Percentiles rank a stretch among this genome's conserved stretches.
Evolutionary conservation across 257 asterid genomes (phyloP).

Genomic region (Nicotiana attenuata): DNA sequence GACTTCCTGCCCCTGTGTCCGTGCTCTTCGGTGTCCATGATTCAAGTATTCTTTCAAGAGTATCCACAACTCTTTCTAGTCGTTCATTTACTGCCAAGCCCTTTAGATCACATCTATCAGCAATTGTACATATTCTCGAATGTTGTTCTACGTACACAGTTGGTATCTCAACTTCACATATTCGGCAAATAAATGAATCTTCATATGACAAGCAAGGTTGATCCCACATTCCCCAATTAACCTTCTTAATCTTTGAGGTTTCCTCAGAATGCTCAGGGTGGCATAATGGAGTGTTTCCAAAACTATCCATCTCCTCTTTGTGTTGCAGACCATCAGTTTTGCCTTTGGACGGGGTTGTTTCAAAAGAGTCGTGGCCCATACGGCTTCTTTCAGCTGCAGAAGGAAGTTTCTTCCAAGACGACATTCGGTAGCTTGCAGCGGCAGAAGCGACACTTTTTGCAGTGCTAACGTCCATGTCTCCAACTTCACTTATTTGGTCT

Average conservation of each 20-base stretch:
- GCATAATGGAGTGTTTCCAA: slow-evolving; percentile 34
- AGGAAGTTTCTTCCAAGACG: slow-evolving; percentile 97
- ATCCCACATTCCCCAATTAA: slow-evolving; percentile 74
- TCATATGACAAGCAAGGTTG: slow-evolving; percentile 68
- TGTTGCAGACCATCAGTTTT: slow-evolving; percentile 33
- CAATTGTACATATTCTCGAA: slow-evolving; percentile 91
- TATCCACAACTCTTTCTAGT: slow-evolving; percentile 74
- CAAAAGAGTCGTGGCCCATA: slow-evolving; percentile 44
- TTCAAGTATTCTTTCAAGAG: slow-evolving; percentile 85
- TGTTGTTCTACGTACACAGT: slow-evolving; percentile 86
- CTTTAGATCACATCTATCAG: slow-evolving; percentile 93
- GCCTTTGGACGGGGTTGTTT: slow-evolving; percentile 34
- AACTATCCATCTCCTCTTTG: slow-evolving; percentile 33
- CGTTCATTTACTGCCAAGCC: slow-evolving; percentile 84
- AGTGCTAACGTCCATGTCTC: slow-evolving; percentile 47
- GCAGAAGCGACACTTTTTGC: slow-evolving; percentile 67
- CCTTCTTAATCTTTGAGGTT: slow-evolving; percentile 39
- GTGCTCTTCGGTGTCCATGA: slow-evolving; percentile 61
- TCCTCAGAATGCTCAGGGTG: slow-evolving; percentile 47
- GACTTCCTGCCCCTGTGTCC: slow-evolving; percentile 48
- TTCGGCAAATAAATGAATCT: slow-evolving; percentile 88
- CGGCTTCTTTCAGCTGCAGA: slow-evolving; percentile 57
- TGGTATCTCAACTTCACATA: slow-evolving; percentile 98
- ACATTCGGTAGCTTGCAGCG: slow-evolving; percentile 80
- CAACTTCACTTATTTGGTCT: slow-evolving; percentile 43